Evolutionary conservation across 2,329 filamentous ascomycete species (phyloP).

Genomic region (Xylariaceae sp.): DNA sequence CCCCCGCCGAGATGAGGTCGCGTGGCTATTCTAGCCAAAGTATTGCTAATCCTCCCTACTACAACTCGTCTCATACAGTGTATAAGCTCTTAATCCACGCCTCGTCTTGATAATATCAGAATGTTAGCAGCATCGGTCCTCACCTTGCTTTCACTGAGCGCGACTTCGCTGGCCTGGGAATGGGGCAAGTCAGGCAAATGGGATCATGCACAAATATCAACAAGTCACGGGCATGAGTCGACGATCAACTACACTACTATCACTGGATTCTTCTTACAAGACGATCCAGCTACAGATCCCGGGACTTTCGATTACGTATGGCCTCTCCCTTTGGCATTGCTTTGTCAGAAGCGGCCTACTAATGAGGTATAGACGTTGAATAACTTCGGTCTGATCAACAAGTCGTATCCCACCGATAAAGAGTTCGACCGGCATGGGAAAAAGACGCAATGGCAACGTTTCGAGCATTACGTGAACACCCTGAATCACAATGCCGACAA

Average conservation of each 20-base stretch:
- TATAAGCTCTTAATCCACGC: too few relatives aligned
- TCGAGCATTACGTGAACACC: constrained; percentile 61
- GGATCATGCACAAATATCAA: constrained; percentile 23
- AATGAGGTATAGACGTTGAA: constrained; percentile 53
- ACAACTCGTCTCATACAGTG: too few relatives aligned
- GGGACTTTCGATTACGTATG: constrained; percentile 69
- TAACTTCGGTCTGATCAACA: constrained; percentile 72
- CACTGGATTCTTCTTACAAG: constrained; percentile 69
- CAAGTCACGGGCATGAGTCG: constrained; percentile 26
- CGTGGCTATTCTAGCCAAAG: too few relatives aligned
- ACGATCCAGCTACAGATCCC: constrained; percentile 62
- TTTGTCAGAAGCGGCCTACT: neutral
- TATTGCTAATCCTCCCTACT: too few relatives aligned
- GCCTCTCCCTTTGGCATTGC: neutral
- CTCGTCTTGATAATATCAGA: neutral
- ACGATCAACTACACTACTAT: constrained; percentile 67
- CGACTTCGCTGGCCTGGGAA: constrained; percentile 32
- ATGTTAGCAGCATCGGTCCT: constrained; percentile 30
- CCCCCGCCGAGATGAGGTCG: too few relatives aligned
- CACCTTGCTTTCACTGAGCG: constrained; percentile 32
- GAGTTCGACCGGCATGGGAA: constrained; percentile 46
- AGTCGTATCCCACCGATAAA: constrained; percentile 63
- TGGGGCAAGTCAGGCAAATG: constrained; percentile 34
- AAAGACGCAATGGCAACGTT: constrained; percentile 70
- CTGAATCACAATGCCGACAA: constrained; percentile 57